A percentile compares a stretch with the other conserved stretches of the same genome.
phyloP scores from a whole-genome alignment of 2,329 filamentous ascomycete genomes.

The Ambrosiella xylebori region DNA sequence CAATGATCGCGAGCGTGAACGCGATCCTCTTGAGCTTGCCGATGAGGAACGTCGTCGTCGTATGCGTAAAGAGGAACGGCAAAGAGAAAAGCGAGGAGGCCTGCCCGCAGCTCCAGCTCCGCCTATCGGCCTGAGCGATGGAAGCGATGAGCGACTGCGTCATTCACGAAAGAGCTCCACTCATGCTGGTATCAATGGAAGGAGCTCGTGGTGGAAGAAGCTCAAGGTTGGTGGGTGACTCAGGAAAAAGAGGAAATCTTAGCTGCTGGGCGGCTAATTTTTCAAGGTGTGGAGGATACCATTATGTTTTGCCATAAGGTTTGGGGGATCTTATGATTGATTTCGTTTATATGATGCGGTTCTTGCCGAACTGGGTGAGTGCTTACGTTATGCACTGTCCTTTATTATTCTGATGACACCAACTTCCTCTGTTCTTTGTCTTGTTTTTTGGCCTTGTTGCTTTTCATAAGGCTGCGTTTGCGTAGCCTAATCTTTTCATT shows the following conservation, averaged over 20 bases:
- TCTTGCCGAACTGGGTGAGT: not conserved
- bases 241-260: not conserved
- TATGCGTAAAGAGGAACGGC: conserved; percentile 27
- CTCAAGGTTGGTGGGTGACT: conserved; percentile 23
- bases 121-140: conserved; percentile 23
- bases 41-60: conserved; percentile 29
- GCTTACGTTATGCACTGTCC: not conserved
- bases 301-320: conserved; percentile 3
- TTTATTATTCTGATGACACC: not conserved
- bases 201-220: conserved; percentile 45
- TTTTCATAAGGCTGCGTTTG: no score
- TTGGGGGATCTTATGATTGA: not conserved
- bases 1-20: conserved; percentile 31
- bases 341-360: not conserved
- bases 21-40: conserved; percentile 19
- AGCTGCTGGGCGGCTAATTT: not conserved
- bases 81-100: conserved; percentile 18
- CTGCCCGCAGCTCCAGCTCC: conserved; percentile 10
- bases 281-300: not conserved
- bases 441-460: not conserved
- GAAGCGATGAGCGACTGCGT: conserved; percentile 26
- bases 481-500: not conserved
- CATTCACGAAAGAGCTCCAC: conserved; percentile 25
- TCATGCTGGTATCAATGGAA: conserved; percentile 26
- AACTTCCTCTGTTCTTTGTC: not conserved